Base-by-base conservation (phyloP, 176 grass and related monocot genomes). In the Avena insularis region DNA sequence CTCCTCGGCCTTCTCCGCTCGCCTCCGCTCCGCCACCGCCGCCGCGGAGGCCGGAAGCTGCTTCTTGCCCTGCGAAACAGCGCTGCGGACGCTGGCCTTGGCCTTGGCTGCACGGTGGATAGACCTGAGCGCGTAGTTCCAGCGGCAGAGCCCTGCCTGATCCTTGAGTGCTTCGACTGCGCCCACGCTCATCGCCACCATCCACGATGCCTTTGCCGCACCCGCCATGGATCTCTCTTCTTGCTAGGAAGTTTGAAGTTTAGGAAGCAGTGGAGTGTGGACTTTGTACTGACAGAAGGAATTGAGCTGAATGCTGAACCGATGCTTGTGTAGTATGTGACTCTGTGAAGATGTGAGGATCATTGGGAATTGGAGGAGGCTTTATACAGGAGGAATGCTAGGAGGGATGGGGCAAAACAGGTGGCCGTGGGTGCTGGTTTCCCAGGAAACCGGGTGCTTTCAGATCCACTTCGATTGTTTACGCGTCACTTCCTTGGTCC, bases 131-230 rank as follows among this genome's bases (percentile, higher is more conserved):
- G 86, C 83, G 58, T 91, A 89, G 89, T 91, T 91, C 92, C 92
- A 94, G 14, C 92, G 62, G 55, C 87, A 91, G 4, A 91, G 87
- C 0, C 89, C 89, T 0, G 55, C 69, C 57, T 94, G 92, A 31
- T 92, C 87, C 38, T 93, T 93, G 51, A 93, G 76, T 6, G 70
- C 88, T 49, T 93, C 91, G 61, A 93, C 91, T 0, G 91, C 85
- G 33, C 88, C 82, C 65, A 93, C 57, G 63, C 91, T 93, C 36
- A 86, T 83, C 46, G 88, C 78, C 13, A 85, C 88, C 2, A 51
- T 76, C 73, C 48, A 76, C 0, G 73, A 76, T 0, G 73, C 25
- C 25, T 76, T 56, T 0, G 27, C 48, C 1, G 27, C 29, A 63
- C 60, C 20, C 3, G 77, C 57, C 62, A 11, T 83, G 1, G 58